A percentile compares a stretch with the other conserved stretches of the same genome.
Conservation (phyloP, 768 basidiomycete genomes). For the Myochromella boudieri region DNA sequence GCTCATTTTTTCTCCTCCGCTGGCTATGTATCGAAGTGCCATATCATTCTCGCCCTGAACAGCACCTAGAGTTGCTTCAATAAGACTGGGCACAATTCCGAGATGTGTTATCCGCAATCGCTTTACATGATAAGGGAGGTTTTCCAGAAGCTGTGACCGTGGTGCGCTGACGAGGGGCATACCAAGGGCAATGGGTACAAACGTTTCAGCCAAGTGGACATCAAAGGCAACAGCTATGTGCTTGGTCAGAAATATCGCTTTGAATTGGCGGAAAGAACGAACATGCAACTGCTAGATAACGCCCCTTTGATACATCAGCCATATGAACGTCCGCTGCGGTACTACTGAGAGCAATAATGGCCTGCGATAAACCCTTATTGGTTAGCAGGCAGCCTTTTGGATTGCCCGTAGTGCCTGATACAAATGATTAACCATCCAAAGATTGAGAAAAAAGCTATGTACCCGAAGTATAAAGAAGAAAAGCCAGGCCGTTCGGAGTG, state of each 20-base stretch:
- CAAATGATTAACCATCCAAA: neutral
- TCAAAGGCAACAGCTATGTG: constrained; percentile 49
- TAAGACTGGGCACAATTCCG: constrained; percentile 52
- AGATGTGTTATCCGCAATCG: constrained; percentile 44
- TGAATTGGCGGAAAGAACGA: neutral
- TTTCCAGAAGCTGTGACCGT: constrained; percentile 43
- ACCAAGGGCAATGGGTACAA: constrained; percentile 41
- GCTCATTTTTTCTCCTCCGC: constrained; percentile 54
- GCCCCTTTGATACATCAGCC: constrained; percentile 25
- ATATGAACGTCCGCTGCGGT: constrained; percentile 29
- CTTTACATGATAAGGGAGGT: constrained; percentile 36
- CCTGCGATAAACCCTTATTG: constrained; percentile 29
- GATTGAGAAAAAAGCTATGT: neutral
- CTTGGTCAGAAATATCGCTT: constrained; percentile 2
- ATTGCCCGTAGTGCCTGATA: constrained; percentile 47
- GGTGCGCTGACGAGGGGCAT: constrained; percentile 43
- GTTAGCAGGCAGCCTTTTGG: constrained; percentile 51
- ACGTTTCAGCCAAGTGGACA: constrained; percentile 46
- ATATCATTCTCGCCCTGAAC: constrained; percentile 25
- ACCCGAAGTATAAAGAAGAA: constrained; percentile 54
- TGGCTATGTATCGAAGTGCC: constrained; percentile 41
- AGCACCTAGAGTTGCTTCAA: constrained; percentile 46
- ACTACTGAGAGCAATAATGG: constrained; percentile 30
- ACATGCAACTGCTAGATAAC: constrained; percentile 46
- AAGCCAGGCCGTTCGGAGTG: constrained; percentile 34